Percentiles rank a stretch among this genome's conserved stretches.
Conservation (phyloP, 257 asterid genomes). For the Capsicum rhomboideum region DNA sequence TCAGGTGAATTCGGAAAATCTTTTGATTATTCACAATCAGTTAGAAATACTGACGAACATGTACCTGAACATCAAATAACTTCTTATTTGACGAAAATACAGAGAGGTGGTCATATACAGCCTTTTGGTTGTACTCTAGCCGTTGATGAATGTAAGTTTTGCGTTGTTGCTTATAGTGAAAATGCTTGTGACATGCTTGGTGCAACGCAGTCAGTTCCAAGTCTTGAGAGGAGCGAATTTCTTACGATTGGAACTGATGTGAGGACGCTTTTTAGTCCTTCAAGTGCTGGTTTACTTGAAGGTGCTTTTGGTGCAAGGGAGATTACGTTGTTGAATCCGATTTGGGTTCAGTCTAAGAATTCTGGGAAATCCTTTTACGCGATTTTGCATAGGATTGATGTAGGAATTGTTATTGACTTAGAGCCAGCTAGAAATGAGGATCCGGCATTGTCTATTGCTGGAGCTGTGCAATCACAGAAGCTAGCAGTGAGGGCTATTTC, state of each 20-base stretch:
- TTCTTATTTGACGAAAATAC: constrained; percentile 40
- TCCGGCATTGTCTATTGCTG: constrained; percentile 50
- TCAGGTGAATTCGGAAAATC: constrained; percentile 37
- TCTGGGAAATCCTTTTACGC: constrained; percentile 50
- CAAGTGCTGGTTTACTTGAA: constrained; percentile 37
- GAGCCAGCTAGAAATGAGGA: constrained; percentile 58
- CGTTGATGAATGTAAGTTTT: constrained; percentile 22
- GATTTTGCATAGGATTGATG: constrained; percentile 47
- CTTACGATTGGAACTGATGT: constrained; percentile 40
- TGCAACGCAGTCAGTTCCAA: constrained; percentile 38
- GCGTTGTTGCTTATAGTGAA: constrained; percentile 41
- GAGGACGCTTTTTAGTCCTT: constrained; percentile 39
- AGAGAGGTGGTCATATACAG: constrained; percentile 49
- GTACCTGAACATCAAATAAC: constrained; percentile 51
- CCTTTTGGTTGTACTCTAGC: constrained; percentile 51
- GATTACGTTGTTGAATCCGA: constrained; percentile 40
- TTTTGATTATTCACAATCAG: constrained; percentile 38
- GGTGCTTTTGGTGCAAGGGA: constrained; percentile 42
- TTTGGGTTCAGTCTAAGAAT: constrained; percentile 42
- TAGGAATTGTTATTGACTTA: constrained; percentile 46
- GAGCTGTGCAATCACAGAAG: constrained; percentile 56
- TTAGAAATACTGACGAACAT: constrained; percentile 22
- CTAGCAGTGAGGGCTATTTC: constrained; percentile 52
- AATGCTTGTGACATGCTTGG: constrained; percentile 46
- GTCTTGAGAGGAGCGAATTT: constrained; percentile 18